phyloP scores from a whole-genome alignment of 1,139 yeast genomes.

The Debaryomyces udenii region DNA sequence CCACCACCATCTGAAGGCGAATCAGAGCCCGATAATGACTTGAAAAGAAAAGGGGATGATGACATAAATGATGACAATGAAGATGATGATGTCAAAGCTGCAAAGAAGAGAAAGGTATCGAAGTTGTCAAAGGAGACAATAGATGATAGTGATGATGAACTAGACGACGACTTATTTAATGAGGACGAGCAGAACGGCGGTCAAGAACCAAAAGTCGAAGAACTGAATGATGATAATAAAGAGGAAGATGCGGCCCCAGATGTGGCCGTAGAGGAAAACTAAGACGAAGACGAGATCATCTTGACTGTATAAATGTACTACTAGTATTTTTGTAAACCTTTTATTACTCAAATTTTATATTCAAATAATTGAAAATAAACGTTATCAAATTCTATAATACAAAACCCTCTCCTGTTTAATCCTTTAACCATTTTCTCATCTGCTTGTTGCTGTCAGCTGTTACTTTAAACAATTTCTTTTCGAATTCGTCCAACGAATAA shows the following conservation, averaged over 20 bases:
- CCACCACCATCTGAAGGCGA: conserved; percentile 23
- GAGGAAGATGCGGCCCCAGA: conserved; percentile 5
- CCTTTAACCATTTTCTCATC: conserved; percentile 61
- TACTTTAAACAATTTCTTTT: conserved; percentile 57
- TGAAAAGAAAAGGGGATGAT: conserved; percentile 25
- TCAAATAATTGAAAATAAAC: conserved; percentile 14
- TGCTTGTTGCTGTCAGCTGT: conserved; percentile 66
- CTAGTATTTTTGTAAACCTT: conserved; percentile 6
- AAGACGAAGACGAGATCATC: too few relatives aligned
- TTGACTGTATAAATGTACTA: conserved; percentile 8
- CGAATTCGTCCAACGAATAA: conserved; percentile 74
- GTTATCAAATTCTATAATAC: conserved; percentile 9
- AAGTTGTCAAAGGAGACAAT: conserved; percentile 52
- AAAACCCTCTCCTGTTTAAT: conserved; percentile 14
- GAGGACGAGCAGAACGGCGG: conserved; percentile 5
- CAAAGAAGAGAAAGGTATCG: conserved; percentile 27
- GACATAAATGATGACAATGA: conserved; percentile 30
- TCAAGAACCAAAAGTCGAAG: conserved; percentile 9
- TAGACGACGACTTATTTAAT: conserved; percentile 29
- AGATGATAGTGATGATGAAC: conserved; percentile 57
- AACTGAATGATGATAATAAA: not conserved
- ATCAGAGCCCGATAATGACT: conserved; percentile 18
- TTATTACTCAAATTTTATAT: conserved; percentile 4
- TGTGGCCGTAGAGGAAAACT: conserved; percentile 1
- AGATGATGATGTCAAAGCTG: conserved; percentile 15